Base-by-base conservation (phyloP, 208 protist species). In the Phytomonas francai region DNA sequence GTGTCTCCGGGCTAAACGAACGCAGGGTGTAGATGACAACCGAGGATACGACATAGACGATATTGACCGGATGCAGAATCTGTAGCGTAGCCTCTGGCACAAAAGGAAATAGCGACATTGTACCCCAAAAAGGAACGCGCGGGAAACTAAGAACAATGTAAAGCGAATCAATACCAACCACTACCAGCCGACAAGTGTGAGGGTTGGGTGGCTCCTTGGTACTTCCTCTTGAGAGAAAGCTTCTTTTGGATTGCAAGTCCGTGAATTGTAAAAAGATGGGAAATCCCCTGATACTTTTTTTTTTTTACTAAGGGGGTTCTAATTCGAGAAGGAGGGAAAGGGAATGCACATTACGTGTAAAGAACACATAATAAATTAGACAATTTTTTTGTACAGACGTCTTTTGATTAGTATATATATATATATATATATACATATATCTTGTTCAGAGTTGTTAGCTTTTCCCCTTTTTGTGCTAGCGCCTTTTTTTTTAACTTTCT, bases 1-100 rank as follows among this genome's bases (percentile, higher is more conserved):
- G 70, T 34, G 84, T 87, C 39, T 84, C 83, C 1, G 84, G 75
- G 70, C 79, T 82, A 45, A 89, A 86, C 14, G 81, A 80, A 14
- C 72, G 68, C 19, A 89, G 67, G 1, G 79, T 73, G 57, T 86
- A 79, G 0, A 34, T 63, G 9, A 85, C 30, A 12, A 91, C 68
- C 30, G 74, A 72, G 42, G 71, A 74, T 28, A 73, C 56, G 19
- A 82, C 71, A 57, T 49, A 54, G 0, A 73, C 61, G 16, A 93
- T 34, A 67, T 86, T 85, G 59, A 87, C 63, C 32, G 87, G 87
- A 58, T 93, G 82, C 51, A 87, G 71, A 9, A 80, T 30, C 57
- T 81, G 74, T 16, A 19, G 36, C 32, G 0, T 76, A 61, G 67
- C 70, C 71, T 9, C 14, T 36, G 54, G 25, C 11, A 39, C 2